A percentile compares a stretch with the other conserved stretches of the same genome.
Conservation (phyloP, 805 yeast genomes). For the Sporopachydermia quercuum region DNA sequence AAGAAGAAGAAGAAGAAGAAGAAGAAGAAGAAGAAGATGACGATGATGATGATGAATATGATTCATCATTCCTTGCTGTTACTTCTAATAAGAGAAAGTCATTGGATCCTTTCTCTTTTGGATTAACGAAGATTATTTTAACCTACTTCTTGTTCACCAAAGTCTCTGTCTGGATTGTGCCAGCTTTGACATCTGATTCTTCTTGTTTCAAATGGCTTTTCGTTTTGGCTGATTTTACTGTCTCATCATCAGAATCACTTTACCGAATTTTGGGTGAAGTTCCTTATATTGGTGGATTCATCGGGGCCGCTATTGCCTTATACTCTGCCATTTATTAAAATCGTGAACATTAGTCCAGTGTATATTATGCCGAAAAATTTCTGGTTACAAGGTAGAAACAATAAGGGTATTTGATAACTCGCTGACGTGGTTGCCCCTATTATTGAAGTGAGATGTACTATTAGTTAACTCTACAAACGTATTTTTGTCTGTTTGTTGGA, state of each 20-base stretch:
- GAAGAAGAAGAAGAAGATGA: conserved; percentile 3
- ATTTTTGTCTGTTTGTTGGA: not conserved
- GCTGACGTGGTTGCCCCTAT: conserved; percentile 7
- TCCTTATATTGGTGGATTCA: conserved; percentile 17
- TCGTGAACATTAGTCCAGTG: conserved; percentile 5
- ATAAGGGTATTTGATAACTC: not conserved
- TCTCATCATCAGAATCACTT: conserved; percentile 6
- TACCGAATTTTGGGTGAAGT: conserved; percentile 19
- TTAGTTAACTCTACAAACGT: not conserved
- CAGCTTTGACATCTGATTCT: conserved; percentile 13
- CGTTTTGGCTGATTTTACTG: conserved; percentile 10
- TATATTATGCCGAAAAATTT: conserved; percentile 3
- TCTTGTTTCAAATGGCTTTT: conserved; percentile 15
- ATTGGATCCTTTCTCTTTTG: conserved; percentile 41
- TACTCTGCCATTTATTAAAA: conserved; percentile 18
- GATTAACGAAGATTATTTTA: conserved; percentile 29
- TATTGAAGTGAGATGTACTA: not conserved
- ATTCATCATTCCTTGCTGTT: conserved; percentile 14
- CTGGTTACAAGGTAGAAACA: not conserved
- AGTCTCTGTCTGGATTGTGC: conserved; percentile 15
- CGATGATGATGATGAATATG: conserved; percentile 4
- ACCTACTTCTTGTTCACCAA: conserved; percentile 15
- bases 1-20: not conserved
- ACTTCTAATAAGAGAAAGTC: conserved; percentile 18
- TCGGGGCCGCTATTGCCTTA: conserved; percentile 21